These are phyloP conservation scores for Podospora pseudocomata DNA, from an alignment of 495 filamentous ascomycete species.

Conservation along the genomic window DNA sequence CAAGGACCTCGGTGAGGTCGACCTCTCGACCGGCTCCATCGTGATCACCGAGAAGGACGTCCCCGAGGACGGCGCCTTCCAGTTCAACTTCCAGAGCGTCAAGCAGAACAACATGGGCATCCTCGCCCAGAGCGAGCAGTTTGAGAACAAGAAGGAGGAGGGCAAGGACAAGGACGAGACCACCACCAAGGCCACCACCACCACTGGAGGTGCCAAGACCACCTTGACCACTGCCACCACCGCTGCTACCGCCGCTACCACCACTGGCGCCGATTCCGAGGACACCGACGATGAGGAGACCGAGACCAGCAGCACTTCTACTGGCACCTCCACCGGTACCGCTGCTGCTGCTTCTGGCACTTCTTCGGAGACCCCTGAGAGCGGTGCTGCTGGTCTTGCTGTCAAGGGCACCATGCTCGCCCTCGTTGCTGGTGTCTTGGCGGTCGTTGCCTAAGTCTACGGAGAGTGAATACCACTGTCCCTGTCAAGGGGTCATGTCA, in stretches of 20 bases:
- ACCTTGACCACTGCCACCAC: background rate
- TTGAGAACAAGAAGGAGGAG: constrained; percentile 19
- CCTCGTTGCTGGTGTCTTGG: constrained; percentile 4
- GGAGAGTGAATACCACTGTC: background rate
- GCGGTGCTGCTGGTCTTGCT: background rate
- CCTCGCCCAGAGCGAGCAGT: constrained; percentile 33
- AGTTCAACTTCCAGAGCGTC: constrained; percentile 35
- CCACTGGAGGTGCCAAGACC: background rate
- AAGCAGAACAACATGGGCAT: constrained; percentile 26
- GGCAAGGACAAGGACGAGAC: constrained; percentile 9
- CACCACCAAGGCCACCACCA: constrained; percentile 9
- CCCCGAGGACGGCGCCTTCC: constrained; percentile 22
- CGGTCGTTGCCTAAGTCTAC: background rate
- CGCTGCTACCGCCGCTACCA: background rate
- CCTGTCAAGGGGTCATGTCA: background rate
- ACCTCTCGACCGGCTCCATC: constrained; percentile 25
- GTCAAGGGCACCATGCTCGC: constrained; percentile 1
- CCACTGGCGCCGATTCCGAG: background rate
- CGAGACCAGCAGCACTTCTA: background rate
- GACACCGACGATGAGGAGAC: background rate
- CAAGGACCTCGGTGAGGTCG: constrained; percentile 31
- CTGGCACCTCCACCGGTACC: background rate
- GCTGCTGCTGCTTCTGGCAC: background rate
- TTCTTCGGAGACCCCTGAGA: background rate
- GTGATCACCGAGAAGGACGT: constrained; percentile 18